Conservation (phyloP, 2,329 filamentous ascomycete genomes). For the Aureobasidium uvarum region DNA sequence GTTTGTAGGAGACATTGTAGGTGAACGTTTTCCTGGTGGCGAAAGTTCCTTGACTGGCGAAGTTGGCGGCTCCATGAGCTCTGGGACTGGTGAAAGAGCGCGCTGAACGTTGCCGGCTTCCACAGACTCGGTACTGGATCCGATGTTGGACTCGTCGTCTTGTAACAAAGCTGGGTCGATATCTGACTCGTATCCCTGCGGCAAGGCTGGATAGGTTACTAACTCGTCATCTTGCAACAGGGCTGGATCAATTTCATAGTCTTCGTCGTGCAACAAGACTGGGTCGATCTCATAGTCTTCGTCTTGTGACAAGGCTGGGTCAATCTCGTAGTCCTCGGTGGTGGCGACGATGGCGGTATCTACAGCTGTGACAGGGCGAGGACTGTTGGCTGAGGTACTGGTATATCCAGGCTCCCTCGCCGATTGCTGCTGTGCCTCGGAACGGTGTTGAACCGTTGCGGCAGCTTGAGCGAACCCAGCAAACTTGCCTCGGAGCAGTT, state of each 20-base stretch:
- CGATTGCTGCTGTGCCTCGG: conserved; percentile 11
- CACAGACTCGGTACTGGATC: background rate
- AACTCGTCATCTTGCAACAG: no score
- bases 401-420: conserved; percentile 20
- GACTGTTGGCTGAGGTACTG: conserved; percentile 7
- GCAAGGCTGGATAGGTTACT: no score
- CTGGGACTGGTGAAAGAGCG: background rate
- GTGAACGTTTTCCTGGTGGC: background rate
- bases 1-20: background rate
- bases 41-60: background rate
- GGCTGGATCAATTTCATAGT: no score
- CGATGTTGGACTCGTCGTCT: background rate
- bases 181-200: no score
- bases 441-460: background rate
- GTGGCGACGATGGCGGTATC: background rate
- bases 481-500: conserved; percentile 8
- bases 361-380: conserved; percentile 4
- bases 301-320: background rate
- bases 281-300: background rate
- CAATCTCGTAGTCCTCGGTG: background rate
- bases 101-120: background rate
- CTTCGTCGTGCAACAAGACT: no score
- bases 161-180: background rate
- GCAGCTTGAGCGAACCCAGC: conserved; percentile 7
- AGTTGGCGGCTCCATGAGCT: background rate